phyloP scores from a whole-genome alignment of 768 basidiomycete species.

The Leccinum barrowsii region DNA sequence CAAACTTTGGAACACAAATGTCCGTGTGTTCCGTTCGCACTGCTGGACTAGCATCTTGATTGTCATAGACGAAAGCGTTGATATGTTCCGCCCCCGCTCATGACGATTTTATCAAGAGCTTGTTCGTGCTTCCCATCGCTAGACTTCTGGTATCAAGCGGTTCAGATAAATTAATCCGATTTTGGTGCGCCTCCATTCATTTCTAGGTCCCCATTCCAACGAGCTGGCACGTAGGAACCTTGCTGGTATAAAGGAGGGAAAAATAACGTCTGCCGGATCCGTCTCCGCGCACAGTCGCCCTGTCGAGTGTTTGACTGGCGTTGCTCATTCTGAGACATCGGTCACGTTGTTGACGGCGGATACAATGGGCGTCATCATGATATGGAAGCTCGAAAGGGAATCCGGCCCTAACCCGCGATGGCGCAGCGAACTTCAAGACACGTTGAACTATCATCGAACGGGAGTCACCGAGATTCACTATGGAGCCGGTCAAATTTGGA shows the following conservation, averaged over 20 bases:
- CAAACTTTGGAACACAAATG: slow-evolving; percentile 79
- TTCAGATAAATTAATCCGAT: slow-evolving; percentile 83
- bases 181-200: slow-evolving; percentile 59
- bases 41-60: not conserved
- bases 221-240: slow-evolving; percentile 55
- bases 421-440: slow-evolving; percentile 48
- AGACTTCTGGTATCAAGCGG: slow-evolving; percentile 77
- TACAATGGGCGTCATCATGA: slow-evolving; percentile 85
- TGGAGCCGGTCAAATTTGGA: slow-evolving; percentile 80
- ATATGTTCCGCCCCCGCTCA: slow-evolving; percentile 77
- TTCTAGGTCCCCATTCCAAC: not conserved
- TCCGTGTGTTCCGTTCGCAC: slow-evolving; percentile 28
- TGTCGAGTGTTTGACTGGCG: slow-evolving; percentile 72
- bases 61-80: slow-evolving; percentile 59
- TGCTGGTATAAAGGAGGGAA: slow-evolving; percentile 38
- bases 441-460: slow-evolving; percentile 74
- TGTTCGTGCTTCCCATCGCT: slow-evolving; percentile 66
- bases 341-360: slow-evolving; percentile 78
- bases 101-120: slow-evolving; percentile 84
- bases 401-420: slow-evolving; percentile 41
- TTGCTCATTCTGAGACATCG: slow-evolving; percentile 40
- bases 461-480: slow-evolving; percentile 71
- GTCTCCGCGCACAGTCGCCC: slow-evolving; percentile 87
- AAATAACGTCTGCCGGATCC: slow-evolving; percentile 54
- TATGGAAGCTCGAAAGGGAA: slow-evolving; percentile 65